Evolutionary conservation across 2,329 filamentous ascomycete genomes (phyloP).

Genomic region (Penicillium sp.): DNA sequence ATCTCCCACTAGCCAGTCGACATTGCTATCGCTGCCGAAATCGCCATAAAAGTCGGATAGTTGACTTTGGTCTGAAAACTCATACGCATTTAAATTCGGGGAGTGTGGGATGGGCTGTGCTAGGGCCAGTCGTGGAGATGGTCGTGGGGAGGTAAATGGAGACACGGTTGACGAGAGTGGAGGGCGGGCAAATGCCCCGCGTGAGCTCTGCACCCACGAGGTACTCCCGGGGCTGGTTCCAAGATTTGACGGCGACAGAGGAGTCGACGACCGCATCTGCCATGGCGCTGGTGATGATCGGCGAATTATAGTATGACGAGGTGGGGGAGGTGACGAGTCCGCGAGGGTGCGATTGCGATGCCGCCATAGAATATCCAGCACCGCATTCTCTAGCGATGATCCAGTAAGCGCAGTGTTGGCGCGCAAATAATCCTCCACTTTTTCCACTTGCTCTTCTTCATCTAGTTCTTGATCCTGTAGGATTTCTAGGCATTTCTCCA

Average conservation of each 20-base stretch:
- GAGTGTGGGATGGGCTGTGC: slow-evolving; percentile 94
- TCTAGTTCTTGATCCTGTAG: slow-evolving; percentile 79
- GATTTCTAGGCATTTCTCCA: slow-evolving; percentile 86
- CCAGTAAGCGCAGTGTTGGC: slow-evolving; percentile 75
- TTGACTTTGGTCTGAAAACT: slow-evolving; percentile 82
- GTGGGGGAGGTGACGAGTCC: slow-evolving; percentile 77
- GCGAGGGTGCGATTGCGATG: slow-evolving; percentile 43
- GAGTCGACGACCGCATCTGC: slow-evolving; percentile 77
- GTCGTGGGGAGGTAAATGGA: slow-evolving; percentile 89
- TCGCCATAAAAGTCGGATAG: slow-evolving; percentile 86
- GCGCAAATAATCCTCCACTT: slow-evolving; percentile 80
- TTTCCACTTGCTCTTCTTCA: slow-evolving; percentile 94
- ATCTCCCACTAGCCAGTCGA: slow-evolving; percentile 92
- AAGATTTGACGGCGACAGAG: slow-evolving; percentile 73
- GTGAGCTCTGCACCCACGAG: slow-evolving; percentile 71
- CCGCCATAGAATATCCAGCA: slow-evolving; percentile 84
- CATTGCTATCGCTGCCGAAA: slow-evolving; percentile 80
- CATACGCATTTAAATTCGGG: slow-evolving; percentile 90
- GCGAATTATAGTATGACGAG: slow-evolving; percentile 85
- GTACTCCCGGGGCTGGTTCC: slow-evolving; percentile 81
- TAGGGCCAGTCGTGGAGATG: slow-evolving; percentile 86
- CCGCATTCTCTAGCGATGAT: slow-evolving; percentile 78
- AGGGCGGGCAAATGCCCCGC: slow-evolving; percentile 72
- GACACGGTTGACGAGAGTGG: slow-evolving; percentile 77
- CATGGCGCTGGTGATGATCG: slow-evolving; percentile 90